Conservation (phyloP, 352 stramenopile genomes). For the Nothophytophthora sp. region DNA sequence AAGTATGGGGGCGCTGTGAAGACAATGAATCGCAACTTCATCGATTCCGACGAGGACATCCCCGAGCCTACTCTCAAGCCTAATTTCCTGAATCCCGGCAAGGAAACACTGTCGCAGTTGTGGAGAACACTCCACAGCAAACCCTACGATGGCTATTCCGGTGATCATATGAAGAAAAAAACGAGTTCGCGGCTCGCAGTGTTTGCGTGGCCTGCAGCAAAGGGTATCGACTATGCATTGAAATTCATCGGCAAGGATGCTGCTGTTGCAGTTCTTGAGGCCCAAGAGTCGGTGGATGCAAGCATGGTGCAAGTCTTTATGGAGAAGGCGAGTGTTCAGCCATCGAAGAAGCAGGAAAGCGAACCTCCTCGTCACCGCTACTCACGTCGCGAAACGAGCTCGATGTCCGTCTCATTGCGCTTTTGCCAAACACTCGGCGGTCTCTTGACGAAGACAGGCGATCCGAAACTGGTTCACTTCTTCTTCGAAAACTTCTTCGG, state of each 20-base stretch:
- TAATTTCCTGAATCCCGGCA: slow-evolving; percentile 14
- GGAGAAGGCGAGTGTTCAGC: not conserved
- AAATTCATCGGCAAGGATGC: slow-evolving; percentile 3
- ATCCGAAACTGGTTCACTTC: slow-evolving; percentile 6
- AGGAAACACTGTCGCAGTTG: slow-evolving; percentile 4
- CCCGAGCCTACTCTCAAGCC: not conserved
- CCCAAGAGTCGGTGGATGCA: not conserved
- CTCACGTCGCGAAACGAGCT: no score
- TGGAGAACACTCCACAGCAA: slow-evolving; percentile 8
- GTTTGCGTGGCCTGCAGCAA: slow-evolving; percentile 1
- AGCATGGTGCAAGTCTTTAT: slow-evolving; percentile 4
- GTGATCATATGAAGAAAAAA: slow-evolving; percentile 15
- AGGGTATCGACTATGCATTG: not conserved
- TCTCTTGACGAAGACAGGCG: slow-evolving; percentile 3
- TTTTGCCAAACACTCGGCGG: slow-evolving; percentile 10
- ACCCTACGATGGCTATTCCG: slow-evolving; percentile 12
- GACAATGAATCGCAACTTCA: not conserved
- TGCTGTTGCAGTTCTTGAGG: slow-evolving; percentile 3
- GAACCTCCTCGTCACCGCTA: not conserved
- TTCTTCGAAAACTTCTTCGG: slow-evolving; percentile 17
- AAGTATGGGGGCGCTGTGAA: not conserved
- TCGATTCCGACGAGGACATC: not conserved
- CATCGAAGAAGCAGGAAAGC: not conserved
- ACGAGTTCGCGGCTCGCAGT: slow-evolving; percentile 11
- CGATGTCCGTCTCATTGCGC: not conserved